These are phyloP conservation scores for Hanseniaspora jakobsenii DNA, from an alignment of 805 yeast genomes.

Conservation along the genomic window DNA sequence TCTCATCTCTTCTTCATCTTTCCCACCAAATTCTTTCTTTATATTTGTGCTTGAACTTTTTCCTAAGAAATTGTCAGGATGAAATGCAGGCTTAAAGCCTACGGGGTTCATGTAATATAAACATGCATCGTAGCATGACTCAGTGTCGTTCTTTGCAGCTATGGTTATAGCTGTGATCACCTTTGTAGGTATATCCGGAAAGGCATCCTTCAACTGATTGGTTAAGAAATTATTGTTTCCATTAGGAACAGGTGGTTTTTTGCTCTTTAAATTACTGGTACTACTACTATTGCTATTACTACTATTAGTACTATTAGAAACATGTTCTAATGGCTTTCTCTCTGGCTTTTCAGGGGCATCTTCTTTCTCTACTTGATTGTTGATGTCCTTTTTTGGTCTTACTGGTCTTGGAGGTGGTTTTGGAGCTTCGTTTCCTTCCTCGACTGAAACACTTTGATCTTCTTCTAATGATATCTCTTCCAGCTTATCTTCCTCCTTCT, in stretches of 20 bases:
- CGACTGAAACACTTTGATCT: not conserved
- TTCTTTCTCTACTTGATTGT: no score
- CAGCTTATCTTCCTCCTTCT: not conserved
- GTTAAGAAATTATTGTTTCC: slow-evolving; percentile 22
- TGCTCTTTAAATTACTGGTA: no score
- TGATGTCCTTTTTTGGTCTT: slow-evolving; percentile 1
- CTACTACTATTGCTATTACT: no score
- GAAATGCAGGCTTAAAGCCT: slow-evolving; percentile 16
- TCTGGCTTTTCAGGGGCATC: no score
- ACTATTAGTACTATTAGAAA: no score
- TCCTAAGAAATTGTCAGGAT: slow-evolving; percentile 21
- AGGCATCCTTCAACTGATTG: slow-evolving; percentile 66
- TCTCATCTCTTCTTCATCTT: no score
- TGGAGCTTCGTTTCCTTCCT: slow-evolving; percentile 5
- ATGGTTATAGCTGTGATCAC: slow-evolving; percentile 67
- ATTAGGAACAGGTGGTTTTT: slow-evolving; percentile 8
- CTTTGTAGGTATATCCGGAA: slow-evolving; percentile 64
- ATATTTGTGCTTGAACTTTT: slow-evolving; percentile 2
- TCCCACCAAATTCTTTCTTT: slow-evolving; percentile 27
- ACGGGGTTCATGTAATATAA: slow-evolving; percentile 64
- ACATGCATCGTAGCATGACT: slow-evolving; percentile 80
- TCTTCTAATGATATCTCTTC: slow-evolving; percentile 5
- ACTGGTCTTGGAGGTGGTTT: slow-evolving; percentile 5
- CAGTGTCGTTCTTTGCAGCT: slow-evolving; percentile 71
- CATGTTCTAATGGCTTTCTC: no score